Base-by-base conservation (phyloP, 306 rosid genomes). In the Vicia villosa region DNA sequence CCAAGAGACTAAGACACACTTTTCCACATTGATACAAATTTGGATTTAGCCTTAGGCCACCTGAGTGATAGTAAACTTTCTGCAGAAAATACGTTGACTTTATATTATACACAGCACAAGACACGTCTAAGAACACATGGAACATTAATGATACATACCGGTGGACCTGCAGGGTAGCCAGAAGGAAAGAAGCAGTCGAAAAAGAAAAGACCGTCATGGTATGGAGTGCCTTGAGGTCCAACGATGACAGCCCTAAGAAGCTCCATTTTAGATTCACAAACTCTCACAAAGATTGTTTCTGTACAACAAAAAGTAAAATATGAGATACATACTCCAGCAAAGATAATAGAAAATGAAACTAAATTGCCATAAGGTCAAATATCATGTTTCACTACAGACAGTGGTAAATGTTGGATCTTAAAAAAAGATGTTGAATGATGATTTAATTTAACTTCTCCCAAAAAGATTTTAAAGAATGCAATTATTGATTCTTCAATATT, bases 1-100 rank as follows among this genome's bases (percentile, higher is more conserved):
- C 96, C 69, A 90, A 66, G 64, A 90, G 96, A 78, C 94, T 90
- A 12, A 90, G 89, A 84, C 96, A 87, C 28, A 90, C 96, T 81
- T 81, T 90, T 70, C 96, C 96, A 79, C 86, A 80, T 0, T 74
- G 32, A 72, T 90, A 90, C 69, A 90, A 59, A 82, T 90, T 90
- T 40, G 96, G 96, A 74, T 90, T 90, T 64, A 90, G 58, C 78
- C 96, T 85, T 45, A 90, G 84, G 78, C 96, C 96, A 70, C 96
- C 91, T 12, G 96, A 86, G 74, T 90, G 82, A 81, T 90, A 87
- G 81, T 85, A 66, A 75, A 90, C 91, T 77, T 62, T 75, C 96
- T 90, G 89, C 76, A 77, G 16, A 75, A 80, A 55, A 77, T 55
- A 80, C 34, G 20, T 58, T 17, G 16, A 59, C 54, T 66, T 32